A percentile compares a stretch with the other conserved stretches of the same genome.
These are phyloP conservation scores for Hypoxylon subgilvum DNA, from an alignment of 495 filamentous ascomycete genomes.

Conservation along the genomic window DNA sequence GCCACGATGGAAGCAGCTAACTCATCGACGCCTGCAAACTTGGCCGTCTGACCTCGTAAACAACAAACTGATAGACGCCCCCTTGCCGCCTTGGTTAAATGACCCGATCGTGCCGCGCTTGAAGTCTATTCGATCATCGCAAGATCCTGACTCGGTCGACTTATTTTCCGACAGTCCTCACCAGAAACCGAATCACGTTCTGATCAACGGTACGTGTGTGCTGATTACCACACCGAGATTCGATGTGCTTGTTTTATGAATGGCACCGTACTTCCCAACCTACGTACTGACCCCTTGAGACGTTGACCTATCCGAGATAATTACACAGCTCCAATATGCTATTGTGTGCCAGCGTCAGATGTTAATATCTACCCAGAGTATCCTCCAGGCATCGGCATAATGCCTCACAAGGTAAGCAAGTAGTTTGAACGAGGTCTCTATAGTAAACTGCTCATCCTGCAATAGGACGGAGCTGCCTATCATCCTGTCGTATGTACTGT, in stretches of 20 bases:
- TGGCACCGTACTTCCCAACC: neutral
- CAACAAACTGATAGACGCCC: slow-evolving; percentile 75
- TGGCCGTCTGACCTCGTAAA: slow-evolving; percentile 79
- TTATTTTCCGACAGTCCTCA: slow-evolving; percentile 79
- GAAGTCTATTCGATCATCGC: slow-evolving; percentile 52
- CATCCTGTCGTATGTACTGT: slow-evolving; percentile 87
- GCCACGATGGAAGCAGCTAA: slow-evolving; percentile 83
- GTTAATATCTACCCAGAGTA: slow-evolving; percentile 65
- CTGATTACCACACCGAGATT: neutral
- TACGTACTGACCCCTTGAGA: neutral
- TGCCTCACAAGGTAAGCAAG: slow-evolving; percentile 76
- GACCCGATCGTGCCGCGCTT: slow-evolving; percentile 75
- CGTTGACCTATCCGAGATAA: slow-evolving; percentile 1
- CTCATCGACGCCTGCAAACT: slow-evolving; percentile 86
- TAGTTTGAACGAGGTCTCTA: slow-evolving; percentile 1
- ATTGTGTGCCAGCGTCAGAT: neutral
- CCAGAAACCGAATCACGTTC: slow-evolving; percentile 80
- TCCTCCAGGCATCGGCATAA: slow-evolving; percentile 83
- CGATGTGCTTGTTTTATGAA: neutral
- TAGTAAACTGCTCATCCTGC: slow-evolving; percentile 27
- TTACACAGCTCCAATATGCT: slow-evolving; percentile 2
- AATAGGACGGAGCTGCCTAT: slow-evolving; percentile 79
- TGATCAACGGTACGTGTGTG: slow-evolving; percentile 67
- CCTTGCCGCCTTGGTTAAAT: slow-evolving; percentile 78
- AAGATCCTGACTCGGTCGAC: slow-evolving; percentile 34